Conservation (phyloP, 345 rosid species). For the Dimocarpus longan region DNA sequence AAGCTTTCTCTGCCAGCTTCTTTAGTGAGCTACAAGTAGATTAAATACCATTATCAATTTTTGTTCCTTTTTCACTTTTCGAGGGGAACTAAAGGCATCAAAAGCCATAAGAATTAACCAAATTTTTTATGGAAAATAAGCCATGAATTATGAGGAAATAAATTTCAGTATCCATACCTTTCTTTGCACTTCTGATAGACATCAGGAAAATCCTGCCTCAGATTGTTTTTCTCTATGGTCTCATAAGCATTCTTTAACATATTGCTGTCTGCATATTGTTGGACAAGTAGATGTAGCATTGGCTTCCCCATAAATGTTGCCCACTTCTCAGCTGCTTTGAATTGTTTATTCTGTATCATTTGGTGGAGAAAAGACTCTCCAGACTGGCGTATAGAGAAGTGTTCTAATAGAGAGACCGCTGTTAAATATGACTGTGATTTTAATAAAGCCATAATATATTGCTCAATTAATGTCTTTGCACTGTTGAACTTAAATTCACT, state of each 20-base stretch:
- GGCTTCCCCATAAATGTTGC: conserved; percentile 89
- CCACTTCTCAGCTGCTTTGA: conserved; percentile 90
- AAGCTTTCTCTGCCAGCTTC: conserved; percentile 81
- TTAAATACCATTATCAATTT: conserved; percentile 3
- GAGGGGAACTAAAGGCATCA: not conserved
- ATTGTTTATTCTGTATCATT: conserved; percentile 74
- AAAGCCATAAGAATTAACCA: not conserved
- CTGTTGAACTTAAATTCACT: conserved; percentile 30
- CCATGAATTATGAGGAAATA: conserved; percentile 1
- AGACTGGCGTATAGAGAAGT: conserved; percentile 71
- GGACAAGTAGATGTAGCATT: conserved; percentile 67
- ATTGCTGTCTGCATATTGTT: conserved; percentile 67
- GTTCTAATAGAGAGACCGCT: conserved; percentile 79
- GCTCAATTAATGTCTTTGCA: conserved; percentile 55
- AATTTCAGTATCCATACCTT: conserved; percentile 46
- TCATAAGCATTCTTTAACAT: conserved; percentile 74
- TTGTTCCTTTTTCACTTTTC: conserved; percentile 11
- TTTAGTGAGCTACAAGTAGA: conserved; percentile 60
- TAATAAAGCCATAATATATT: conserved; percentile 53
- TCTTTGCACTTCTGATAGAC: conserved; percentile 72
- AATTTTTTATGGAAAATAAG: conserved; percentile 1
- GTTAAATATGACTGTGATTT: conserved; percentile 67
- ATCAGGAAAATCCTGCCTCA: conserved; percentile 71
- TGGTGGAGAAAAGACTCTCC: conserved; percentile 72
- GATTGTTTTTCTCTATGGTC: conserved; percentile 72